These are phyloP conservation scores for Ceratocystis huliohia DNA, from an alignment of 2,329 filamentous ascomycete genomes.

Conservation along the genomic window DNA sequence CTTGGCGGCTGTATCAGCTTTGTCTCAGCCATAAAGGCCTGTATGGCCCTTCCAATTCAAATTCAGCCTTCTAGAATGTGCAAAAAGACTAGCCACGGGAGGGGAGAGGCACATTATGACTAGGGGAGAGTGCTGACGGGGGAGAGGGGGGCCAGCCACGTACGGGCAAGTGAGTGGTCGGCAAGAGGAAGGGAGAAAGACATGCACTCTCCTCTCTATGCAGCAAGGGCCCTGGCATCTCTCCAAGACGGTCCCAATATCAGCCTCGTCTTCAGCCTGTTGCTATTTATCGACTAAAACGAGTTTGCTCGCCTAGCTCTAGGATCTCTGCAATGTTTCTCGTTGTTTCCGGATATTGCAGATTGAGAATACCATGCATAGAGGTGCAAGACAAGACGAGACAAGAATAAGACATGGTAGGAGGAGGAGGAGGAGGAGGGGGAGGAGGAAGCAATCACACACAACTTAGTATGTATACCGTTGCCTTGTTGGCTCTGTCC, in stretches of 20 bases:
- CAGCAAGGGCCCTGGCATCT: slow-evolving; percentile 3
- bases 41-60: slow-evolving; percentile 1
- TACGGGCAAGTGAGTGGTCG: neutral
- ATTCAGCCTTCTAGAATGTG: slow-evolving; percentile 6
- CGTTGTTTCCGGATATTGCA: slow-evolving; percentile 9
- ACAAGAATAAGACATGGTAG: neutral
- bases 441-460: neutral
- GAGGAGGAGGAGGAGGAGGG: too few species aligned
- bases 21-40: slow-evolving; percentile 15
- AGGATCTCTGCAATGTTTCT: slow-evolving; percentile 6
- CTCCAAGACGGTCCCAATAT: neutral
- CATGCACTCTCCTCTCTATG: neutral
- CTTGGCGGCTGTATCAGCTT: slow-evolving; percentile 18
- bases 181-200: neutral
- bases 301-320: neutral
- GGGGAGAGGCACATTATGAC: neutral
- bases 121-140: neutral
- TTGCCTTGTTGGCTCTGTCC: neutral
- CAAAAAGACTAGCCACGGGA: slow-evolving; percentile 1
- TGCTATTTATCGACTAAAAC: slow-evolving; percentile 12
- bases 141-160: neutral
- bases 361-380: neutral
- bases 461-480: neutral
- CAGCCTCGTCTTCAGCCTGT: slow-evolving; percentile 12
- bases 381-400: neutral